Conservation (phyloP, 108 stramenopile species). For the Nitzschia putrida region DNA sequence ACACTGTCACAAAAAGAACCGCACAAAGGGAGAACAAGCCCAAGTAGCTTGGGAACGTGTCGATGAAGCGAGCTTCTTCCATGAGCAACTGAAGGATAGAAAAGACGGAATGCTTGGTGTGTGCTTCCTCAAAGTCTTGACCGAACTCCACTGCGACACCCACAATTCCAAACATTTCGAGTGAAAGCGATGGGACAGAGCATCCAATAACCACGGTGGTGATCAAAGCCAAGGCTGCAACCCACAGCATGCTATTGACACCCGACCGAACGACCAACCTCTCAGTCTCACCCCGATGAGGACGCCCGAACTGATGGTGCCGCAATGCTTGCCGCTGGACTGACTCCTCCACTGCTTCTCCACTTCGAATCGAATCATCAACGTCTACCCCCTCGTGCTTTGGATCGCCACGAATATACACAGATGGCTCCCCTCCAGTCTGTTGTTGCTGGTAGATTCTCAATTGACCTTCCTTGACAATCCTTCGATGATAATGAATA, state of each 20-base stretch:
- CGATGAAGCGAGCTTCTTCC: constrained; percentile 66
- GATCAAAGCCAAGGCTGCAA: constrained; percentile 31
- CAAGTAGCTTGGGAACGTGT: constrained; percentile 43
- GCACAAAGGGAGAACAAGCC: constrained; percentile 64
- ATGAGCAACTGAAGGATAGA: constrained; percentile 56
- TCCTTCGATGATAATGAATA: constrained; percentile 76
- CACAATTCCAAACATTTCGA: constrained; percentile 71
- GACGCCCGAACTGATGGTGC: constrained; percentile 41
- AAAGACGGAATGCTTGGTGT: constrained; percentile 59
- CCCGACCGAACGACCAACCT: constrained; percentile 38
- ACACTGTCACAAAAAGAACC: constrained; percentile 60
- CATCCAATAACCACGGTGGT: constrained; percentile 65
- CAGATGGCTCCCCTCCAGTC: constrained; percentile 2
- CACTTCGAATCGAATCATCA: neutral
- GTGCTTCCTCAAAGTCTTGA: constrained; percentile 63
- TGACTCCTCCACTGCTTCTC: neutral
- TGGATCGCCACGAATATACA: neutral
- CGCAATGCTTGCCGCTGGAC: neutral
- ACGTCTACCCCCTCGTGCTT: neutral
- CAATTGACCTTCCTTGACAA: constrained; percentile 22
- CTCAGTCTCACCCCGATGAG: constrained; percentile 47
- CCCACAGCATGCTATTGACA: constrained; percentile 30
- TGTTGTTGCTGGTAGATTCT: neutral
- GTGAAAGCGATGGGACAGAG: constrained; percentile 54
- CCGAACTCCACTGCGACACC: constrained; percentile 77